These are phyloP conservation scores for Acanthamoeba sp. DNA, from an alignment of 208 protist species.

Conservation along the genomic window DNA sequence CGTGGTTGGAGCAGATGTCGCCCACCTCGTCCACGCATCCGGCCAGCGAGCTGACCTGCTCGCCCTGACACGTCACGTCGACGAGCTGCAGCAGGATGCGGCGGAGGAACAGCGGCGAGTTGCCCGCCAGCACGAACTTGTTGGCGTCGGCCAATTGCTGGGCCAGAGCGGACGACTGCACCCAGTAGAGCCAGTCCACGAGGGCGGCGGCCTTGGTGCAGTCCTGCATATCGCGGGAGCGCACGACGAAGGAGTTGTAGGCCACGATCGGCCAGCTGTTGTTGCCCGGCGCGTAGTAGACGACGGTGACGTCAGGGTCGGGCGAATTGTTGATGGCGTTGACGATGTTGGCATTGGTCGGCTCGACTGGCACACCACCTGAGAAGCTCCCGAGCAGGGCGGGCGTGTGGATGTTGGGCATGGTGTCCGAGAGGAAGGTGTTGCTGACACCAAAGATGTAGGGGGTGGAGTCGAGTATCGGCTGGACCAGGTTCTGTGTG, in stretches of 20 bases:
- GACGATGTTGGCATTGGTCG: too few relatives aligned
- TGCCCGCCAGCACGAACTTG: too few relatives aligned
- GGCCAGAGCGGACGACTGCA: not conserved
- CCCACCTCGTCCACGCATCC: not conserved
- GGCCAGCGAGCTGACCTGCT: not conserved
- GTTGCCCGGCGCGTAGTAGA: not conserved
- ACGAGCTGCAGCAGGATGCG: not conserved
- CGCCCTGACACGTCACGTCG: slow-evolving; percentile 1
- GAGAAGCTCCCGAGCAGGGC: too few relatives aligned
- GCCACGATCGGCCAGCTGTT: slow-evolving; percentile 3
- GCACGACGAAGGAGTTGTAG: not conserved
- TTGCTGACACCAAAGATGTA: too few relatives aligned
- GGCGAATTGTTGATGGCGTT: not conserved
- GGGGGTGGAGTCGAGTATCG: not conserved
- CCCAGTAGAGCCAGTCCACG: slow-evolving; percentile 41
- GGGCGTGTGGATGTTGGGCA: not conserved
- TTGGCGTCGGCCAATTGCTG: not conserved
- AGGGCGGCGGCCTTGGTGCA: not conserved
- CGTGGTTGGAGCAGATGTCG: not conserved
- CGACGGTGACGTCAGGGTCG: not conserved
- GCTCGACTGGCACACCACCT: too few relatives aligned
- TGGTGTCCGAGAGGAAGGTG: not conserved
- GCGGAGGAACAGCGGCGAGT: not conserved
- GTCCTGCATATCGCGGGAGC: not conserved
- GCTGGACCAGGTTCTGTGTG: not conserved